Percentiles rank a stretch among this genome's conserved stretches.
Evolutionary conservation across 495 filamentous ascomycete species (phyloP).

Genomic region (Geopyxis carbonaria): DNA sequence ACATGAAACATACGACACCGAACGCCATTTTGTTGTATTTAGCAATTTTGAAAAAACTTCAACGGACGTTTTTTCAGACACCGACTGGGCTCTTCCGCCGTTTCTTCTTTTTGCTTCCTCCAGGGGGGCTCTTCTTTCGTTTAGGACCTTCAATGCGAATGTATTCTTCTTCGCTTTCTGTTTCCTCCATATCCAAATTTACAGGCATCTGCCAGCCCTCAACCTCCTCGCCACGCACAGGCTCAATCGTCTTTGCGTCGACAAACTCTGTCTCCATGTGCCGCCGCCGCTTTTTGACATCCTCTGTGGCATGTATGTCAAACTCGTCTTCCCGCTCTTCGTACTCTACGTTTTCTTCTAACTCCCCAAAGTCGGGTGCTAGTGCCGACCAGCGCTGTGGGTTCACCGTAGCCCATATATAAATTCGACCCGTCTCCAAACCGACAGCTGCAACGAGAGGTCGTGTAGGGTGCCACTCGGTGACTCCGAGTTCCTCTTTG

Average conservation of each 20-base stretch:
- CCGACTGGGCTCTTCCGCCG: background rate
- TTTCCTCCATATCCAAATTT: constrained; percentile 59
- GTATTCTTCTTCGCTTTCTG: constrained; percentile 60
- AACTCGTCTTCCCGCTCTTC: constrained; percentile 93
- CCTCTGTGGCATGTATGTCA: constrained; percentile 88
- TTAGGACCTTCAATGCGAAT: constrained; percentile 4
- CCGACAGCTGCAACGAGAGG: constrained; percentile 80
- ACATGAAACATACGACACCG: no score
- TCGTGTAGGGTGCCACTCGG: constrained; percentile 92
- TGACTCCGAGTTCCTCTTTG: constrained; percentile 81
- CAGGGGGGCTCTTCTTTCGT: constrained; percentile 7
- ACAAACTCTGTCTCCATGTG: constrained; percentile 73
- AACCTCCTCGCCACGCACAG: constrained; percentile 41
- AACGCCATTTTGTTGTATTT: no score
- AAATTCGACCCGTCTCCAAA: constrained; percentile 71
- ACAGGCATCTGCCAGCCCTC: constrained; percentile 73
- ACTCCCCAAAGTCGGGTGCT: constrained; percentile 89
- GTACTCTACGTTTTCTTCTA: constrained; percentile 96
- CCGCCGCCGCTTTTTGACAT: constrained; percentile 76
- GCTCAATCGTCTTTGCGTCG: constrained; percentile 65
- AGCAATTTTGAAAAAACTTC: no score
- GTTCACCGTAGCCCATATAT: constrained; percentile 81
- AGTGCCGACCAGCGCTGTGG: constrained; percentile 94
- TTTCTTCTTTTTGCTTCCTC: constrained; percentile 15
- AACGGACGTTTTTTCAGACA: no score